phyloP scores from a whole-genome alignment of 345 rosid species.

The Sisymbrium irio region DNA sequence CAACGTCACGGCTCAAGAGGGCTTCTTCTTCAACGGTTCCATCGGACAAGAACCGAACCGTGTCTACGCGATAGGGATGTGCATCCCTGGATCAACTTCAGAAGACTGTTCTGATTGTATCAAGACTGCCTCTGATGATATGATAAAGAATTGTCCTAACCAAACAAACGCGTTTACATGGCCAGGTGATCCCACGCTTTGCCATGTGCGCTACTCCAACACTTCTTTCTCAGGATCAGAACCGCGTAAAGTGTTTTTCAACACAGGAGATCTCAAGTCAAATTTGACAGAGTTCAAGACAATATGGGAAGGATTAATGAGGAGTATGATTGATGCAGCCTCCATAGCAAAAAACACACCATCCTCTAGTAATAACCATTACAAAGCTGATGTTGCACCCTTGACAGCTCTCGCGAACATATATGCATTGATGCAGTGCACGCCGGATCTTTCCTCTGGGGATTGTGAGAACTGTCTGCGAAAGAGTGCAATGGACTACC shows the following conservation, averaged over 20 bases:
- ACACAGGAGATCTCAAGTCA: neutral
- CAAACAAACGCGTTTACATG: conserved; percentile 25
- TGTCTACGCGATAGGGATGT: conserved; percentile 29
- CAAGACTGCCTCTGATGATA: neutral
- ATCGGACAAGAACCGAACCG: conserved; percentile 22
- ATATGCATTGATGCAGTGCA: conserved; percentile 21
- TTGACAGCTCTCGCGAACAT: neutral
- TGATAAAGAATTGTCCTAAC: conserved; percentile 21
- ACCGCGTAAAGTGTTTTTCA: accelerated
- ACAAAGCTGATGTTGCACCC: neutral
- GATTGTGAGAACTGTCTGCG: conserved; percentile 15
- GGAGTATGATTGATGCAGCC: neutral
- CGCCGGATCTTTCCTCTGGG: conserved; percentile 2
- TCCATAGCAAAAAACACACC: neutral
- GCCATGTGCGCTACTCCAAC: conserved; percentile 44
- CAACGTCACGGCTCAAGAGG: conserved; percentile 8
- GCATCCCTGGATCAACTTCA: conserved; percentile 30
- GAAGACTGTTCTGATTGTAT: conserved; percentile 21
- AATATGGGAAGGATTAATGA: neutral
- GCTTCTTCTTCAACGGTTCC: conserved; percentile 30
- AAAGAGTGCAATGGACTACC: too few species aligned
- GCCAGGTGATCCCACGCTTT: conserved; percentile 21
- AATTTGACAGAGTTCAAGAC: neutral
- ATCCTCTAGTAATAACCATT: neutral
- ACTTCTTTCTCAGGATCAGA: conserved; percentile 5